Base-by-base conservation (phyloP, 1,284 basidiomycete genomes). In the Fomitopsis palustris region DNA sequence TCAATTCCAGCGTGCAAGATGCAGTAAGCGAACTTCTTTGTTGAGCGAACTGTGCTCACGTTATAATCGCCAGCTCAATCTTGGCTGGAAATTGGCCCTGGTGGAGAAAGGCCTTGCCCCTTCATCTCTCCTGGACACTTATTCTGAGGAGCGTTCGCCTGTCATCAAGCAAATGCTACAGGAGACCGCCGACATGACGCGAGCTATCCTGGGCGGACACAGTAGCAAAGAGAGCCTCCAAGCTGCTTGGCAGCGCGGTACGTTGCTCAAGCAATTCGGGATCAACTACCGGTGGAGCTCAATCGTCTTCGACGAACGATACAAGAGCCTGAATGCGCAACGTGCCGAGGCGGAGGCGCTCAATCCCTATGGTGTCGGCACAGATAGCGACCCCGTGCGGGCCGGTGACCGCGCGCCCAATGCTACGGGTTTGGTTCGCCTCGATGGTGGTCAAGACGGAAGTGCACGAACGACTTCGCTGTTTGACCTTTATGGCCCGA, bases 371-470 rank as follows among this genome's bases (percentile, higher is more conserved):
- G 54, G 64, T 5, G 51, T 47, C 23, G 54, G 54, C 10, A n/a
- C 7, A 3, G 37, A 3, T 2, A 21, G 23, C 10, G 54, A 61
- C 16, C 64, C 64, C 8, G 29, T 79, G 8, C 70, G 74, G n/a
- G 79, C 78, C 1, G 81, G 80, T 0, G 79, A 82, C 60, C 67
- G 79, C 37, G 78, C 79, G 14, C 79, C 79, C 0, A 75, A 80
- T 31, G 75, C 79, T 0, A 70, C 78, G 8, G 72, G 65, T 6
- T 67, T 80, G 7, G 52, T 65, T 37, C 58, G 61, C 16, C 57
- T 61, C 23, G 42, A 51, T 4, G 31, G n/a, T n/a, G 21, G n/a
- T 5, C 4, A 16, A 8, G 41, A 56, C 4, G 21, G 12, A 37
- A 14, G 23, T 19, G 23, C 19, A 16, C 31, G 52, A n/a, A 31